Evolutionary conservation across 352 stramenopile genomes (phyloP), one percentile per base, ranked within the genome.

Genomic region (Plasmopara halstedii): DNA sequence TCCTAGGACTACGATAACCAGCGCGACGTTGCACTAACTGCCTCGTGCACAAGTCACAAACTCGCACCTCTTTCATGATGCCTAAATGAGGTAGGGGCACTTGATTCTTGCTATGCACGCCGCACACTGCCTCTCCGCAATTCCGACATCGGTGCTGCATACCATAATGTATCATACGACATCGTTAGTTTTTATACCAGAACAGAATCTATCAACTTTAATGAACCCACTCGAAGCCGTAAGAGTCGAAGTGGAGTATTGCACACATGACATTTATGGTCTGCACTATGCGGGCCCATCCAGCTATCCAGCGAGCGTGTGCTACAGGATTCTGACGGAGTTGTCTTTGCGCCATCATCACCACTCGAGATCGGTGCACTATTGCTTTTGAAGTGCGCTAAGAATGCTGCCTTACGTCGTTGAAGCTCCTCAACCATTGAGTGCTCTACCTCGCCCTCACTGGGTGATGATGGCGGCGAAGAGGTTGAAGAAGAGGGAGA

Each of bases 31-130:
- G 73, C 22, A 88, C 70, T 19, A 88, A 52, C 17, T 80, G 58
- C n/a, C 75, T 62, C 22, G 70, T 84, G 44, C 76, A 88, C 46
- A 83, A 56, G 42, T 88, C 76, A 44, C 76, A 88, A 33, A 88
- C 76, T 25, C 76, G 76, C 38, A 84, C 73, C 39, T 83, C 70
- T 38, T 73, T 81, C 56, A 88, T 79, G 38, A 88, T 83, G 20
- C 76, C 76, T 29, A 82, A 54, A 22, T 88, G 73, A 3, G 76
- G 76, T 57, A 88, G 51, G 27, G 76, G 76, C 27, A 88, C 70
- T 50, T 88, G 76, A 56, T 88, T 85, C 47, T 78, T 83, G 41
- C 76, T 88, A 54, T 88, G 76, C 21, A 85, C 74, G 34, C 73
- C 68, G 31, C 76, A 88, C 14, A 88, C 76, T 4, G 73, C 57